These are phyloP conservation scores for Leccinum pallidistipes DNA, from an alignment of 1,284 basidiomycete species.

Conservation along the genomic window DNA sequence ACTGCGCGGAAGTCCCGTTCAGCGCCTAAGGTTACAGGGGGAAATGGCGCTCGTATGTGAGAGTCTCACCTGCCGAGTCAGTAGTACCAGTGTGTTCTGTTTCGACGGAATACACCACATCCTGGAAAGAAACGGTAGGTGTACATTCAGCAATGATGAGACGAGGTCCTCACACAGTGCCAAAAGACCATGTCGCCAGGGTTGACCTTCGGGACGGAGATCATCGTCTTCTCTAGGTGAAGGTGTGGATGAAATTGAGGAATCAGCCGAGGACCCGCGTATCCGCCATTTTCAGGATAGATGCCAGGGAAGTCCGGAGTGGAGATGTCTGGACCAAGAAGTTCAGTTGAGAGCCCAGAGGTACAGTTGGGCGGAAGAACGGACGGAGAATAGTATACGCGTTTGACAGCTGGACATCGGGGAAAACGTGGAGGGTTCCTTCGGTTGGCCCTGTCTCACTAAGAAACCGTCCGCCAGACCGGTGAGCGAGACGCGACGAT, in stretches of 20 bases:
- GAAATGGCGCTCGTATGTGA: too few relatives aligned
- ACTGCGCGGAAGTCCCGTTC: too few relatives aligned
- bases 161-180: conserved; percentile 57
- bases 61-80: conserved; percentile 65
- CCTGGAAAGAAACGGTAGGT: conserved; percentile 32
- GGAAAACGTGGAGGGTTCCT: conserved; percentile 81
- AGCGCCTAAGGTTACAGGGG: too few relatives aligned
- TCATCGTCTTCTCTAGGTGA: conserved; percentile 69
- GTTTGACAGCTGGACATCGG: conserved; percentile 70
- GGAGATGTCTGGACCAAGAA: conserved; percentile 45
- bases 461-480: not conserved
- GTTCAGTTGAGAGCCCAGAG: conserved; percentile 32
- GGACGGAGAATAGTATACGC: conserved; percentile 83
- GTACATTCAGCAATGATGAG: not conserved
- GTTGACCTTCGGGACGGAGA: conserved; percentile 67
- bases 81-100: conserved; percentile 60
- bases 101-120: conserved; percentile 83
- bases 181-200: conserved; percentile 88
- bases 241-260: conserved; percentile 65
- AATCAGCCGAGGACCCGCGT: conserved; percentile 53
- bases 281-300: conserved; percentile 41
- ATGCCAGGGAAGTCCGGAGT: conserved; percentile 63
- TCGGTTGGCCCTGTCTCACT: conserved; percentile 73
- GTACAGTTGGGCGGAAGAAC: conserved; percentile 66
- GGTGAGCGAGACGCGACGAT: not conserved